Conservation (phyloP, 169 alveolate species). For the Plasmodium vinckei region DNA sequence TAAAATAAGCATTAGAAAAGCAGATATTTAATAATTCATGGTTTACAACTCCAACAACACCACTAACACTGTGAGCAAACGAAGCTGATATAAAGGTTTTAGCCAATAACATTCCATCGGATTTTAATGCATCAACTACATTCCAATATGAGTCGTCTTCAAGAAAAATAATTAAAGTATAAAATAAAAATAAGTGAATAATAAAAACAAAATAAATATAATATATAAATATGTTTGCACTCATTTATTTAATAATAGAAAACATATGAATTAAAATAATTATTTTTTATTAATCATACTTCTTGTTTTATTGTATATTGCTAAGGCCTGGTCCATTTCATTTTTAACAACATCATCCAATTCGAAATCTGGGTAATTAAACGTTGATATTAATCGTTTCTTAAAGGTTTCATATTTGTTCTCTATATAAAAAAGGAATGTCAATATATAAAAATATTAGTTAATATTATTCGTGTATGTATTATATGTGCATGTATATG, state of each 20-base stretch:
- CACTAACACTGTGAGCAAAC: slow-evolving; percentile 69
- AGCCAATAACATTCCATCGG: slow-evolving; percentile 50
- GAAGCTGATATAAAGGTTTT: slow-evolving; percentile 65
- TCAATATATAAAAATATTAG: not conserved
- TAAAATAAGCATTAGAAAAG: slow-evolving; percentile 46
- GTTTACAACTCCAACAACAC: slow-evolving; percentile 60
- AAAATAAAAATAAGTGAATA: slow-evolving; percentile 6
- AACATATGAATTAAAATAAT: not conserved
- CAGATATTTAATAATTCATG: slow-evolving; percentile 54
- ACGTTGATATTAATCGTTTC: slow-evolving; percentile 19
- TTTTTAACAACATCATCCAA: slow-evolving; percentile 24
- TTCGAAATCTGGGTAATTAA: slow-evolving; percentile 42
- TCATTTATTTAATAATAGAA: not conserved
- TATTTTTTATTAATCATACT: slow-evolving; percentile 22
- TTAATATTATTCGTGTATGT: not conserved
- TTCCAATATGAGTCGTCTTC: slow-evolving; percentile 64
- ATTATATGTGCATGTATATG: not conserved
- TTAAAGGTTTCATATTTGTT: slow-evolving; percentile 49
- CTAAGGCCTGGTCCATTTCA: slow-evolving; percentile 74
- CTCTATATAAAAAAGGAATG: slow-evolving; percentile 12
- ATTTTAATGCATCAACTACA: slow-evolving; percentile 46
- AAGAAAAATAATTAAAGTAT: slow-evolving; percentile 4
- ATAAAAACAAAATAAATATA: not conserved
- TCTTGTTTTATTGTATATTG: slow-evolving; percentile 57
- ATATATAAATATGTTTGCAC: slow-evolving; percentile 13